Evolutionary conservation across 2,329 filamentous ascomycete genomes (phyloP), one percentile per base, ranked within the genome.

Genomic region (Acrocalymma vagum): DNA sequence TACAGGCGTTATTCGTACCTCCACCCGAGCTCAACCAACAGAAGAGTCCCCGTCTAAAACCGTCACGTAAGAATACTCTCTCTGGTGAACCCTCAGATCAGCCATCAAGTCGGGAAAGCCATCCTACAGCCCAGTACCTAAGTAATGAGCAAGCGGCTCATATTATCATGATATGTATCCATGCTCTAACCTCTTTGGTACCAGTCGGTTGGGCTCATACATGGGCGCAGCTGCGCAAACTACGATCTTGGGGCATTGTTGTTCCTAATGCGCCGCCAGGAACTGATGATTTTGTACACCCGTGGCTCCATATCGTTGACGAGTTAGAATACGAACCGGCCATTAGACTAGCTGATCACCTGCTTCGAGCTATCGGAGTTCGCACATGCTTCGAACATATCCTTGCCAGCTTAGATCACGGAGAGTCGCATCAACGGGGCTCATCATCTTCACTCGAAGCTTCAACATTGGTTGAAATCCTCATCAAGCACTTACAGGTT

Each of bases 291-390:
- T 50, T 57, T 59, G 33, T 32, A 8, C 46, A 67, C 27, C 58
- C 62, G 58, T 45, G 73, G 36, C 37, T 69, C 15, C 49, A 55
- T 8, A 67, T 70, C 18, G 60, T 63, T 15, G 67, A 80, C 51
- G 70, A 67, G 24, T 61, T 80, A 10, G 78, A 80, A 45, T 74
- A 80, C 56, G 77, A 79, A 25, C 67, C 77, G 17, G 78, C 76
- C 13, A 55, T 80, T 29, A 73, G 77, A 15, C 64, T 82, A 21
- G 64, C 76, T n/a, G 71, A 71, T 32, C 72, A 76, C 9, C 58
- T 82, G 22, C 69, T 78, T 15, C 70, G 72, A 34, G 78, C 71
- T 32, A 71, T 82, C 32, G 74, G 73, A 6, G 74, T 74, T 14
- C 72, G 78, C 8, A 62, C 72, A 28, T 77, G 76, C 22, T 78